A percentile compares a stretch with the other conserved stretches of the same genome.
Conservation (phyloP, 2,329 filamentous ascomycete species). For the Cadophora gregata region DNA sequence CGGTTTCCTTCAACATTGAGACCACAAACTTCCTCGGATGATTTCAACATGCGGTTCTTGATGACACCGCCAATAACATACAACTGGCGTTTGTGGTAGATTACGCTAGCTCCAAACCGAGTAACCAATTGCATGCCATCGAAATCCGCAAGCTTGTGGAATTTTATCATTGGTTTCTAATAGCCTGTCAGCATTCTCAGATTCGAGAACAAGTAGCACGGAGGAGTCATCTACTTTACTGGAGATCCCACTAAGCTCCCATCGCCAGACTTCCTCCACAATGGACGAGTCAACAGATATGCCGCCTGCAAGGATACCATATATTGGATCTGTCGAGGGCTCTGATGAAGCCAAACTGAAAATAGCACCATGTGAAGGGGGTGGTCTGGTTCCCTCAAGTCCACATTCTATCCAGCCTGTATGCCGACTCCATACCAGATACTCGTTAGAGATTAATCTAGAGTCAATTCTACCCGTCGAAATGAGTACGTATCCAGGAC, state of each 20-base stretch:
- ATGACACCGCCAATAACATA: slow-evolving; percentile 53
- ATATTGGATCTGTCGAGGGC: slow-evolving; percentile 40
- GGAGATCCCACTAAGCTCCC: slow-evolving; percentile 56
- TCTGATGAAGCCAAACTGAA: slow-evolving; percentile 28
- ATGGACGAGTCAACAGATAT: slow-evolving; percentile 69
- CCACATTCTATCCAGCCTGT: slow-evolving; percentile 41
- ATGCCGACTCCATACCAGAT: slow-evolving; percentile 41
- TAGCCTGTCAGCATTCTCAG: neutral
- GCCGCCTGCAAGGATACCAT: slow-evolving; percentile 75
- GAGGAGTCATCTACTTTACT: slow-evolving; percentile 28
- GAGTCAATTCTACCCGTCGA: slow-evolving; percentile 42
- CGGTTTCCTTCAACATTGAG: slow-evolving; percentile 19
- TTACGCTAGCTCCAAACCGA: slow-evolving; percentile 53
- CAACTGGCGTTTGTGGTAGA: slow-evolving; percentile 42
- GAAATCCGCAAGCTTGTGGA: slow-evolving; percentile 4
- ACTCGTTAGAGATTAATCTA: slow-evolving; percentile 31
- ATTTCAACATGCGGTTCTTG: slow-evolving; percentile 49
- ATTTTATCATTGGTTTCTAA: slow-evolving; percentile 3
- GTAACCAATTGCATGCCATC: slow-evolving; percentile 24
- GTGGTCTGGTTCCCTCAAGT: slow-evolving; percentile 21
- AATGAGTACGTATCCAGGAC: slow-evolving; percentile 54
- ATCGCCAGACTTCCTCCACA: slow-evolving; percentile 66
- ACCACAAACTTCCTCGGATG: slow-evolving; percentile 56
- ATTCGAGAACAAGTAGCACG: neutral
- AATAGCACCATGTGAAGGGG: slow-evolving; percentile 36